phyloP scores from a whole-genome alignment of 169 alveolate species.

The Cryptosporidium xiaoi region DNA sequence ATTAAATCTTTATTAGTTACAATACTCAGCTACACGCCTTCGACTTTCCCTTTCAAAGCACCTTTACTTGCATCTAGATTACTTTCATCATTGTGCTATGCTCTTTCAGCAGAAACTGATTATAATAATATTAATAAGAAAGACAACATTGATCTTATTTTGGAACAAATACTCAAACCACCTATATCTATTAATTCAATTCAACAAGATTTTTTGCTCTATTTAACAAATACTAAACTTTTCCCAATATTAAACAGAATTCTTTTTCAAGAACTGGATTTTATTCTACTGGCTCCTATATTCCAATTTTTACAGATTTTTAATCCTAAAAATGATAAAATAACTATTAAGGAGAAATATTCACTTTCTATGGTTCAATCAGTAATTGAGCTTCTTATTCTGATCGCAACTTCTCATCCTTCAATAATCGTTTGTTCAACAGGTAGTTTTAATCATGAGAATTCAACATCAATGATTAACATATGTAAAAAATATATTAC shows the following conservation, averaged over 20 bases:
- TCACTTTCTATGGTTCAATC: slow-evolving; percentile 16
- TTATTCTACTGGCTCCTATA: slow-evolving; percentile 63
- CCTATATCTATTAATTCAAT: slow-evolving; percentile 32
- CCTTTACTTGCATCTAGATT: slow-evolving; percentile 43
- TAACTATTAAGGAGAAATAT: slow-evolving; percentile 2
- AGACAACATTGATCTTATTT: slow-evolving; percentile 1
- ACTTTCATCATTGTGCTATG: slow-evolving; percentile 52
- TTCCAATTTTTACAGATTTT: slow-evolving; percentile 9
- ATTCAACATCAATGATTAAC: background rate
- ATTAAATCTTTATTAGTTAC: slow-evolving; percentile 20
- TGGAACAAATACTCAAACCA: slow-evolving; percentile 54
- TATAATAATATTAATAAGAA: background rate
- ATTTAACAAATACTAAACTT: slow-evolving; percentile 47
- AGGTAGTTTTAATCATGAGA: slow-evolving; percentile 8
- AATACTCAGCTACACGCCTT: slow-evolving; percentile 32
- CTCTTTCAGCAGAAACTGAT: slow-evolving; percentile 30
- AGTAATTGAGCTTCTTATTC: slow-evolving; percentile 35
- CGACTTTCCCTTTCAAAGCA: slow-evolving; percentile 17
- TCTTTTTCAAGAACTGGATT: slow-evolving; percentile 52
- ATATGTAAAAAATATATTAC: slow-evolving; percentile 5
- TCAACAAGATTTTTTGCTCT: slow-evolving; percentile 61
- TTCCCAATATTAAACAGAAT: slow-evolving; percentile 21
- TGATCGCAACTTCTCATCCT: slow-evolving; percentile 54
- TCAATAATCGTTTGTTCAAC: slow-evolving; percentile 18
- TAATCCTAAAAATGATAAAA: background rate